A percentile compares a stretch with the other conserved stretches of the same genome.
phyloP scores from a whole-genome alignment of 75 land plant genomes.

The Pinus albicaulis region DNA sequence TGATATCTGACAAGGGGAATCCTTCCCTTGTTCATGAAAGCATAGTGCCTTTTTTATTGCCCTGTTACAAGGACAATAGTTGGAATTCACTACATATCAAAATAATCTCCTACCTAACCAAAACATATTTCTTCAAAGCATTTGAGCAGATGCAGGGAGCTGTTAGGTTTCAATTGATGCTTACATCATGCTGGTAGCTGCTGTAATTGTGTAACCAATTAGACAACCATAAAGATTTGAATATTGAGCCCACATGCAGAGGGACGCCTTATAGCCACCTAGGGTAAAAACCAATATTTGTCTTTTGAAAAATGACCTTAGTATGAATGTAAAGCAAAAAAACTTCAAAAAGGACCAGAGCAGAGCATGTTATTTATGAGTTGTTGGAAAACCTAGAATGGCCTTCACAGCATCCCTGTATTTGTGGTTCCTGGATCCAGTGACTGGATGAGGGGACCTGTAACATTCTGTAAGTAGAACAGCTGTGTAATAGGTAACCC shows the following conservation, averaged over 20 bases:
- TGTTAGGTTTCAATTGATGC: not conserved
- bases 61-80: conserved; percentile 16
- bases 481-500: conserved; percentile 33
- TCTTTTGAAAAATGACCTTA: not conserved
- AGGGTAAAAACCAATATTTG: not conserved
- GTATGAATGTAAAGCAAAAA: not conserved
- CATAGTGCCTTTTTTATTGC: conserved; percentile 42
- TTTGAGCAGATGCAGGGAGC: too few relatives aligned
- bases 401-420: conserved; percentile 50
- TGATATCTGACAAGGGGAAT: conserved; percentile 24
- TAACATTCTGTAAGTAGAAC: conserved; percentile 32
- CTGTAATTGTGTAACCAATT: not conserved
- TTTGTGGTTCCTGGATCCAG: conserved; percentile 41
- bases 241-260: conserved; percentile 19
- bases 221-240: conserved; percentile 21
- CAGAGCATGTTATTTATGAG: not conserved
- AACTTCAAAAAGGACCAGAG: not conserved
- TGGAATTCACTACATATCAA: too few relatives aligned
- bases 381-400: not conserved
- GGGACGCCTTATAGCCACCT: conserved; percentile 12
- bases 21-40: conserved; percentile 39
- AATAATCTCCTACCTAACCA: too few relatives aligned
- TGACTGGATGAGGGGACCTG: conserved; percentile 25
- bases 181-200: conserved; percentile 37
- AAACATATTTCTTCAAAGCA: too few relatives aligned